Evolutionary conservation across 2,329 filamentous ascomycete species (phyloP).

Genomic region (Thelonectria blattea): DNA sequence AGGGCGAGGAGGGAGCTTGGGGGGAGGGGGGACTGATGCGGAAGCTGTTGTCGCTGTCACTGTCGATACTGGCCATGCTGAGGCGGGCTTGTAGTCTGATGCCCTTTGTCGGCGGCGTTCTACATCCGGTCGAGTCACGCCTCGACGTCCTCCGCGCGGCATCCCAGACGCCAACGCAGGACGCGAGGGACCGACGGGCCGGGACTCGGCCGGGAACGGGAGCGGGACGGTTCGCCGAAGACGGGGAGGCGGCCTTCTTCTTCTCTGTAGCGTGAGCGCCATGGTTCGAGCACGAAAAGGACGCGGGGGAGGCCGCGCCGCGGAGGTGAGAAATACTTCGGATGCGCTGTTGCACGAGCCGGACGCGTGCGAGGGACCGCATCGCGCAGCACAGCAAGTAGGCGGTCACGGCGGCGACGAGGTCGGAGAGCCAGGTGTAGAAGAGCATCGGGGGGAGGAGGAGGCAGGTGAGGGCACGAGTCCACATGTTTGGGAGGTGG

Average conservation of each 20-base stretch:
- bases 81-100: not conserved
- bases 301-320: not conserved
- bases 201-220: not conserved
- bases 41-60: not conserved
- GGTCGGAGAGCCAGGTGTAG: constrained; percentile 2
- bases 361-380: constrained; percentile 1
- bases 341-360: not conserved
- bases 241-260: not conserved
- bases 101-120: not conserved
- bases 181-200: not conserved
- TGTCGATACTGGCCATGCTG: not conserved
- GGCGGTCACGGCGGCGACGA: not conserved
- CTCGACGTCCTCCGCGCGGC: not conserved
- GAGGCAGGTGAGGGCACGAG: constrained; percentile 6
- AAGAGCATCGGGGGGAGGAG: constrained; percentile 2
- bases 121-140: not conserved
- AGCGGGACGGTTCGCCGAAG: not conserved
- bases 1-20: not conserved
- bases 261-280: not conserved
- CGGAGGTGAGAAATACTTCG: not conserved
- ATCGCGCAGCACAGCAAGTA: not conserved
- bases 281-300: not conserved
- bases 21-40: not conserved
- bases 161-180: constrained; percentile 1
- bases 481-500: not conserved